Evolutionary conservation across 2,329 filamentous ascomycete genomes (phyloP).

Genomic region (Verticillium nubilum): DNA sequence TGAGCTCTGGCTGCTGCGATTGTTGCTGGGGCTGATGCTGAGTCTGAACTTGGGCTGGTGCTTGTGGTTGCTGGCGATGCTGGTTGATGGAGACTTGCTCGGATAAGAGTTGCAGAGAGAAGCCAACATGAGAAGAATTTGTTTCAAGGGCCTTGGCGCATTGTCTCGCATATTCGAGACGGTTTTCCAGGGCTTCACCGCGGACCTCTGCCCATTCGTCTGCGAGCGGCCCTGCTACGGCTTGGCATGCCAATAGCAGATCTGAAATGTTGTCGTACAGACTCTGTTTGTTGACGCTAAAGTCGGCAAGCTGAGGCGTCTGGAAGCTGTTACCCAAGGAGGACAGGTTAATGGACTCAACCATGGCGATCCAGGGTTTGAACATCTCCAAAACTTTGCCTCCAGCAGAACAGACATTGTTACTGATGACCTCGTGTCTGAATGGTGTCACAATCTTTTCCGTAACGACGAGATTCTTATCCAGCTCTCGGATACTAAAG

Average conservation of each 20-base stretch:
- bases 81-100: constrained; percentile 65
- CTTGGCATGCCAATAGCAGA: constrained; percentile 79
- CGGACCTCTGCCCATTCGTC: constrained; percentile 96
- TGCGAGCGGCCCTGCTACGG: constrained; percentile 82
- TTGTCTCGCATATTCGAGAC: constrained; percentile 72
- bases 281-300: constrained; percentile 85
- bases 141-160: constrained; percentile 78
- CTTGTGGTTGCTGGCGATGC: constrained; percentile 28
- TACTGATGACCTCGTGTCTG: constrained; percentile 74
- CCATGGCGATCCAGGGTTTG: constrained; percentile 79
- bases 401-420: constrained; percentile 73
- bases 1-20: constrained; percentile 23
- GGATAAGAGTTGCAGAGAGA: constrained; percentile 79
- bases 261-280: constrained; percentile 92
- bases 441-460: constrained; percentile 78
- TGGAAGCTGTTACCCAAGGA: constrained; percentile 72
- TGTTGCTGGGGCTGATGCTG: constrained; percentile 4
- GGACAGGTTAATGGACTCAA: constrained; percentile 88
- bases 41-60: neutral
- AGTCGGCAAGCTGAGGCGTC: constrained; percentile 81
- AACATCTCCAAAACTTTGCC: constrained; percentile 82
- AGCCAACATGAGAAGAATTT: constrained; percentile 80
- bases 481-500: constrained; percentile 79
- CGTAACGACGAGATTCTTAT: constrained; percentile 71
- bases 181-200: constrained; percentile 81